phyloP scores from a whole-genome alignment of 176 grass and related monocot genomes.

The Lolium multiflorum region DNA sequence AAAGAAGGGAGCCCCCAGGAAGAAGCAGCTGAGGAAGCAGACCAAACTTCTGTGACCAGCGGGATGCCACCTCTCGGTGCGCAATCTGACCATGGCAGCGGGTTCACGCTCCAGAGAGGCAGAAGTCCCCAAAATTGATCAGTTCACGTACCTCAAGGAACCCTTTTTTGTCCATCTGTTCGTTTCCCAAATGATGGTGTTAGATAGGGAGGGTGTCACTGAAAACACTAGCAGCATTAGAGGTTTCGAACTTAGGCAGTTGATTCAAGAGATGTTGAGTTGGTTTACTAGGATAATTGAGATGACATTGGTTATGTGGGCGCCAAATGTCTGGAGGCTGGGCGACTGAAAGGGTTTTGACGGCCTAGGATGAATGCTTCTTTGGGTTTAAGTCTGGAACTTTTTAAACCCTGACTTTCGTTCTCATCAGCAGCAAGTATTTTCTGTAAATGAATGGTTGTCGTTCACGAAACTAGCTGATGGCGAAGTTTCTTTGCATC shows the following conservation, averaged over 20 bases:
- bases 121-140: slow-evolving; percentile 18
- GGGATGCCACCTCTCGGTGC: slow-evolving; percentile 11
- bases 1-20: slow-evolving; percentile 7
- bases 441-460: slow-evolving; percentile 34
- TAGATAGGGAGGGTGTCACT: slow-evolving; percentile 29
- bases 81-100: neutral
- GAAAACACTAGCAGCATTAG: slow-evolving; percentile 26
- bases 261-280: slow-evolving; percentile 16
- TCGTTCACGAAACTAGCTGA: neutral
- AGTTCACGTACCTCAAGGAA: slow-evolving; percentile 22
- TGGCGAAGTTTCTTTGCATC: neutral
- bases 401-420: neutral
- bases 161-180: slow-evolving; percentile 8
- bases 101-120: slow-evolving; percentile 37
- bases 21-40: slow-evolving; percentile 40
- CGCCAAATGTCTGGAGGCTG: neutral
- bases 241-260: neutral
- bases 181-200: slow-evolving; percentile 4
- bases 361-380: neutral
- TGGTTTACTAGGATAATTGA: slow-evolving; percentile 29
- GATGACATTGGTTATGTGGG: slow-evolving; percentile 11
- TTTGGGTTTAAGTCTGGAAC: neutral
- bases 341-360: slow-evolving; percentile 2
- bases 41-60: slow-evolving; percentile 17
- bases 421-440: neutral